Conservation (phyloP, 306 rosid genomes). For the Castanea mollissima region DNA sequence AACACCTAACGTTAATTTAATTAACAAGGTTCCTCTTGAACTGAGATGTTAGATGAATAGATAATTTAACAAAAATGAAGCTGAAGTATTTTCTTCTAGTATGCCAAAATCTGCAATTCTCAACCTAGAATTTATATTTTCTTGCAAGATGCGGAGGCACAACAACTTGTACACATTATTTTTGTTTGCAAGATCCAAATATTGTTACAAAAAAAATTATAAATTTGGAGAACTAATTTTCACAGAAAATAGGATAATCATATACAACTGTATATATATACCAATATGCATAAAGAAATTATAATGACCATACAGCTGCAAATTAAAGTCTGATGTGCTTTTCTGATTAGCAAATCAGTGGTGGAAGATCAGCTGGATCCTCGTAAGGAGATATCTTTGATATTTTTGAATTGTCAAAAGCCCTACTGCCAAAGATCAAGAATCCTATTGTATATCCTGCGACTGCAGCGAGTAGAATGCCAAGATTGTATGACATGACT, state of each 20-base stretch:
- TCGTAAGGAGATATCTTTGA: background rate
- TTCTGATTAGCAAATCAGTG: conserved; percentile 12
- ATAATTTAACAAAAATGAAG: too few species aligned
- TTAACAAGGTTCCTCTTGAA: too few species aligned
- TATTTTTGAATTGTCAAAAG: background rate
- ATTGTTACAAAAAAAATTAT: background rate
- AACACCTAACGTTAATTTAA: too few species aligned
- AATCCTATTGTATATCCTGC: conserved; percentile 26
- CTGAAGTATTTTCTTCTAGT: too few species aligned
- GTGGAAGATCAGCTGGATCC: conserved; percentile 14
- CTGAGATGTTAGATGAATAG: too few species aligned
- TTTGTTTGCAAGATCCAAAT: background rate
- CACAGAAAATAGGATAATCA: too few species aligned
- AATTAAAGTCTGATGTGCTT: too few species aligned
- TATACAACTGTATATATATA: too few species aligned
- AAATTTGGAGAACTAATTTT: background rate
- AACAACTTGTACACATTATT: background rate
- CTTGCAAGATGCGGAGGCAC: too few species aligned
- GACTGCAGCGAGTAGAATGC: conserved; percentile 13
- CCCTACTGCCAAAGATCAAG: conserved; percentile 10
- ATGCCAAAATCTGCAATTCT: too few species aligned
- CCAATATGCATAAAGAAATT: background rate
- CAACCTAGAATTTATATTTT: too few species aligned
- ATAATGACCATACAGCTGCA: background rate
- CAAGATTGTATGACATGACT: conserved; percentile 17